Conservation (phyloP, 495 filamentous ascomycete species). For the Margaritispora aquatica region DNA sequence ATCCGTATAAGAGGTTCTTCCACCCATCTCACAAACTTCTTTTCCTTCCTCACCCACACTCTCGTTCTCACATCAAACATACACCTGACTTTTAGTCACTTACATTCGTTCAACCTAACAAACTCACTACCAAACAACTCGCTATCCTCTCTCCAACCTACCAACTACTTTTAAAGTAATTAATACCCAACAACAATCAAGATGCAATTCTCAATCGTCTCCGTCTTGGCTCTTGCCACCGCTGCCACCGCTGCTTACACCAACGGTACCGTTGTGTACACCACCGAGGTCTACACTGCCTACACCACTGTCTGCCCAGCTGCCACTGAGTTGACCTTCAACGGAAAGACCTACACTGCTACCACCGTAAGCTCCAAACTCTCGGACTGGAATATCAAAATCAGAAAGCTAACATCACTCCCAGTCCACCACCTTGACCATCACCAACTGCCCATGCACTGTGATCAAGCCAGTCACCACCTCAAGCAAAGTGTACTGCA, state of each 20-base stretch:
- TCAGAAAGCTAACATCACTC: constrained; percentile 15
- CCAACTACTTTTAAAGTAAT: constrained; percentile 36
- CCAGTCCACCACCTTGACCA: constrained; percentile 70
- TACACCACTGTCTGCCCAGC: constrained; percentile 84
- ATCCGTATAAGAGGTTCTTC: constrained; percentile 1
- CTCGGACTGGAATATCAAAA: too few relatives aligned
- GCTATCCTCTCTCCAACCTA: constrained; percentile 22
- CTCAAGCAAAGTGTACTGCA: constrained; percentile 57
- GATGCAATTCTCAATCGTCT: constrained; percentile 29
- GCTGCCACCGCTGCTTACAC: constrained; percentile 52
- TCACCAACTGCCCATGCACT: constrained; percentile 74
- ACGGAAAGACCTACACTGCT: constrained; percentile 70
- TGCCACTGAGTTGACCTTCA: constrained; percentile 64
- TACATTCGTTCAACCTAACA: constrained; percentile 46
- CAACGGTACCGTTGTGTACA: constrained; percentile 36
- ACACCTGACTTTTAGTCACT: constrained; percentile 53
- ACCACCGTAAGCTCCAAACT: constrained; percentile 49
- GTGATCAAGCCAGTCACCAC: constrained; percentile 62
- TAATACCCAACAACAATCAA: constrained; percentile 32
- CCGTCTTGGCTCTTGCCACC: constrained; percentile 53
- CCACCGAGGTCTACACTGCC: constrained; percentile 72
- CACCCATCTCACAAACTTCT: not conserved
- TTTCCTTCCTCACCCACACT: constrained; percentile 36
- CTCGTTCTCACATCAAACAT: constrained; percentile 30
- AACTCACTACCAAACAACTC: constrained; percentile 15